Evolutionary conservation across 768 basidiomycete genomes (phyloP), one percentile per base, ranked within the genome.

Genomic region (Pulveroboletus ravenelii): DNA sequence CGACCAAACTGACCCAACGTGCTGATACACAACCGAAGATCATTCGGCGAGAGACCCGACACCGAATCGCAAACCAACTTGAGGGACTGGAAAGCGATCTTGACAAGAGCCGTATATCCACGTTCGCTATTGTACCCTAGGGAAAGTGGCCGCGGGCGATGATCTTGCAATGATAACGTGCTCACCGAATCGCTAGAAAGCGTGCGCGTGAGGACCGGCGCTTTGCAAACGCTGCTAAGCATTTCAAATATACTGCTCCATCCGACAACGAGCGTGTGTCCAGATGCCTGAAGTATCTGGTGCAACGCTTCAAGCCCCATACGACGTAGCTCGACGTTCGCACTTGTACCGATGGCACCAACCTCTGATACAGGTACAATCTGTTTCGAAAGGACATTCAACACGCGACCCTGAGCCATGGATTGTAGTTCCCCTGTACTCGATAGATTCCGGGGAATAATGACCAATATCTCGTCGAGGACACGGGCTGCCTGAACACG

Each of bases 181-280:
- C 68, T 56, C 48, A 76, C 58, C 3, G 78, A 74, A 51, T 80
- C 75, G 38, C 67, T 57, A 4, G 74, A 74, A 17, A 50, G 51
- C n/a, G 71, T 66, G 36, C 70, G 66, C 20, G 63, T 51, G 5
- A 70, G 69, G 1, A 72, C 53, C 0, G 73, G 67, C 1, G 85
- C 77, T 43, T 78, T 79, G 66, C 93, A 97, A 10, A 96, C 90
- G 51, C 89, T 92, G 37, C 83, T 82, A 6, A 99, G 75, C 80
- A 97, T 93, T 56, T 85, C 81, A 66, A 98, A 97, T 57, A 97
- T 92, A 0, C 77, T 87, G 57, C 88, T 85, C 95, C 95, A 99
- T 0, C 96, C 95, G 13, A 88, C 81, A 8, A 93, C 80, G 1
- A 99, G 75, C 0, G 92, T 93, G 66, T 97, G 93, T 1, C 91